A percentile compares a stretch with the other conserved stretches of the same genome.
These are phyloP conservation scores for Neltuma alba DNA, from an alignment of 306 rosid genomes.

Conservation along the genomic window DNA sequence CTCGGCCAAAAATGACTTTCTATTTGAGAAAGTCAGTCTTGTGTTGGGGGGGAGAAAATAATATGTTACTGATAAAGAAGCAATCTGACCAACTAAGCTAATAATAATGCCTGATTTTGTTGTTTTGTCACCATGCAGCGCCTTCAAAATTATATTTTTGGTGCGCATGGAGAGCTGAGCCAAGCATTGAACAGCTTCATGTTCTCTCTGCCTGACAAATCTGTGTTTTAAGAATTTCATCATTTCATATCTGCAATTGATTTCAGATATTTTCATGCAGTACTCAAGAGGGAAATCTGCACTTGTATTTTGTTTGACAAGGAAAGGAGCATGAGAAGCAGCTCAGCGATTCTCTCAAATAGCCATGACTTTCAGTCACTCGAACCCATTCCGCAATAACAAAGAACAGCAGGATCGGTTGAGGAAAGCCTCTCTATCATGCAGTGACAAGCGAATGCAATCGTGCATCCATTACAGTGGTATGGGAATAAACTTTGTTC, in stretches of 20 bases:
- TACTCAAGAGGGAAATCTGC: constrained; percentile 92
- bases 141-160: constrained; percentile 93
- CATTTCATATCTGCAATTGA: constrained; percentile 32
- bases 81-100: constrained; percentile 25
- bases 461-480: constrained; percentile 92
- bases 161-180: constrained; percentile 53
- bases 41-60: constrained; percentile 15
- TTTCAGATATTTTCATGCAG: constrained; percentile 92
- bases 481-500: constrained; percentile 36
- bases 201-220: constrained; percentile 21
- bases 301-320: constrained; percentile 88
- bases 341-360: constrained; percentile 89
- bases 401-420: constrained; percentile 85
- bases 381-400: constrained; percentile 89
- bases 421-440: constrained; percentile 87
- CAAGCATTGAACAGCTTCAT: constrained; percentile 18
- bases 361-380: constrained; percentile 76
- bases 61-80: constrained; percentile 27
- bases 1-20: constrained; percentile 94
- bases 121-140: constrained; percentile 72
- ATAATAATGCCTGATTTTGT: constrained; percentile 35
- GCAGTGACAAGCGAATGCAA: constrained; percentile 97
- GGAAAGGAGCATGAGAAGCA: constrained; percentile 99
- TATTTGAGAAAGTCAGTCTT: constrained; percentile 81
- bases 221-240: constrained; percentile 20